A percentile compares a stretch with the other conserved stretches of the same genome.
Evolutionary conservation across 176 grass and related monocot species (phyloP).

Genomic region (Paspalum notatum): DNA sequence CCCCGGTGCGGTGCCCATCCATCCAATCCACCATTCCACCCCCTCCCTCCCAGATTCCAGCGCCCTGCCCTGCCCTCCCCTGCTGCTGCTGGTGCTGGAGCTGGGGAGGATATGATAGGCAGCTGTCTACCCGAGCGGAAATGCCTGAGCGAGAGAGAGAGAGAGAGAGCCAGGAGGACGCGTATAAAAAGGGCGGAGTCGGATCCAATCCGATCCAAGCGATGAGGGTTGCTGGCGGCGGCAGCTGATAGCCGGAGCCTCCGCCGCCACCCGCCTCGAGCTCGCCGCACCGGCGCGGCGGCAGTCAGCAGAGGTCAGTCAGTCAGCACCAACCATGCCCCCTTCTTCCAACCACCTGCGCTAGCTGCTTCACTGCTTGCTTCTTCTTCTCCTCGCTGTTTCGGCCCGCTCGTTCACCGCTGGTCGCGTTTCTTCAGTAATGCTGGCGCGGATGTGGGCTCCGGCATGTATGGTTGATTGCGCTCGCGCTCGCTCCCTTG

Average conservation of each 20-base stretch:
- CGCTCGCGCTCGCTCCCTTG: not conserved
- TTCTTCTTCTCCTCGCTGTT: not conserved
- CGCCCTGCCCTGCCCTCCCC: not conserved
- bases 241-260: not conserved
- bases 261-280: not conserved
- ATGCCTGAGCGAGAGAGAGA: too few species aligned
- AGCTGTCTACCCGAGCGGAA: not conserved
- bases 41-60: slow-evolving; percentile 9
- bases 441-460: not conserved
- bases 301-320: not conserved
- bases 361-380: too few species aligned
- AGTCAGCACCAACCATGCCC: not conserved
- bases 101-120: not conserved
- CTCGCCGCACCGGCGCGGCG: not conserved
- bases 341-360: not conserved
- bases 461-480: not conserved
- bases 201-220: too few species aligned
- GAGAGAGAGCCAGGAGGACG: not conserved
- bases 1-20: too few species aligned
- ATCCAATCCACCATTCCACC: not conserved
- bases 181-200: not conserved
- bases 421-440: not conserved
- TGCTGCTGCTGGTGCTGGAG: not conserved
- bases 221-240: too few species aligned
- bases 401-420: too few species aligned